A percentile compares a stretch with the other conserved stretches of the same genome.
Evolutionary conservation across 805 yeast species (phyloP).

Genomic region (Candida dajiaensis): DNA sequence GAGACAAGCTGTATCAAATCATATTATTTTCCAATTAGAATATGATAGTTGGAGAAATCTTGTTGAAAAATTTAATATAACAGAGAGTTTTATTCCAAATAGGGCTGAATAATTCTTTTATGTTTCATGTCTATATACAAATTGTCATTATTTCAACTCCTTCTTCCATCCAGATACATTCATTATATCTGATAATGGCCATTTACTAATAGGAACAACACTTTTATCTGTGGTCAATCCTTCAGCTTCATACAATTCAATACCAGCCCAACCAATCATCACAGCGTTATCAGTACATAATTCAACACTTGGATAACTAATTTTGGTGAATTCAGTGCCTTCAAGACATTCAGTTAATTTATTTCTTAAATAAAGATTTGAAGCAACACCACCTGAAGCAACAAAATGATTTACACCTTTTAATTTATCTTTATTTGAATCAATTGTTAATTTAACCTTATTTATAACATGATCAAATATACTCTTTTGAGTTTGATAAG

Average conservation of each 20-base stretch:
- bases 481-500: slow-evolving; percentile 54
- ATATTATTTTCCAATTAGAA: slow-evolving; percentile 70
- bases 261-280: slow-evolving; percentile 98
- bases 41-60: slow-evolving; percentile 58
- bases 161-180: slow-evolving; percentile 46
- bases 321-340: slow-evolving; percentile 27
- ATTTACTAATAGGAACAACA: slow-evolving; percentile 65
- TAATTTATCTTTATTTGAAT: slow-evolving; percentile 35
- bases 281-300: slow-evolving; percentile 93
- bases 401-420: slow-evolving; percentile 49
- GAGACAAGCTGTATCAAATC: slow-evolving; percentile 35
- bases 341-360: slow-evolving; percentile 38
- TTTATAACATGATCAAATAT: slow-evolving; percentile 69
- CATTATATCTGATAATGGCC: slow-evolving; percentile 65
- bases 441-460: slow-evolving; percentile 49
- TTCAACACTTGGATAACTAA: slow-evolving; percentile 61
- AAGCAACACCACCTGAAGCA: slow-evolving; percentile 93
- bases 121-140: neutral
- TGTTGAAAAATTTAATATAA: slow-evolving; percentile 49
- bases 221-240: slow-evolving; percentile 40
- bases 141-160: slow-evolving; percentile 3
- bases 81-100: slow-evolving; percentile 45
- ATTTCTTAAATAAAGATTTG: slow-evolving; percentile 53
- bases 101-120: slow-evolving; percentile 21
- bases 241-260: slow-evolving; percentile 63